Conservation (phyloP, 1,284 basidiomycete genomes). For the Puccinia triticina region DNA sequence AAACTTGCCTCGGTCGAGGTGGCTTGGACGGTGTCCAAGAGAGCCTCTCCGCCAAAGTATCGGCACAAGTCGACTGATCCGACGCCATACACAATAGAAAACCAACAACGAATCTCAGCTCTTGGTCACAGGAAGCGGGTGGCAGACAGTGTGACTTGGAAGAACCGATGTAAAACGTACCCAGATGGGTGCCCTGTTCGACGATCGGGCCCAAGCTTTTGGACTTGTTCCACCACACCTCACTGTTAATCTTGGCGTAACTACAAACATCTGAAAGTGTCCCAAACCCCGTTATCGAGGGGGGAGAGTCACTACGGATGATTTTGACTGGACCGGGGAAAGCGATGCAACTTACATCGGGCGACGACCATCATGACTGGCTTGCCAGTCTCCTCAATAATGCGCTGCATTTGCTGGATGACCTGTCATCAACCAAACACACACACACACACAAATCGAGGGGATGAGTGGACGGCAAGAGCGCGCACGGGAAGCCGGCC, state of each 20-base stretch:
- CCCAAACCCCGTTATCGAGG: no score
- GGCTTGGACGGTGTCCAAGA: constrained; percentile 74
- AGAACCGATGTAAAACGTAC: constrained; percentile 56
- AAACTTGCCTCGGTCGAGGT: constrained; percentile 55
- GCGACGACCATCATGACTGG: constrained; percentile 52
- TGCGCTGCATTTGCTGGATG: constrained; percentile 60
- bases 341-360: constrained; percentile 30
- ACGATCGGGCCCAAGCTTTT: constrained; percentile 85
- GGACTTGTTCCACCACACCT: constrained; percentile 92
- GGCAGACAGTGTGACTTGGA: neutral
- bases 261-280: constrained; percentile 38
- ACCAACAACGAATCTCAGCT: neutral
- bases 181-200: constrained; percentile 89
- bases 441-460: no score
- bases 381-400: constrained; percentile 46
- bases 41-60: constrained; percentile 97
- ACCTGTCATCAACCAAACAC: constrained; percentile 60
- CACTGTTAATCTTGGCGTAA: constrained; percentile 47
- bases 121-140: neutral
- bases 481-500: neutral
- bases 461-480: constrained; percentile 38
- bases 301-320: no score
- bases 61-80: constrained; percentile 73
- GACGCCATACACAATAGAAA: constrained; percentile 35
- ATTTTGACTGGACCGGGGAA: no score